Percentiles rank a stretch among this genome's conserved stretches.
These are phyloP conservation scores for Bryoerythrophyllum caledonicum DNA, from an alignment of 225 moss, liverwort and hornwort genomes.

Conservation along the genomic window DNA sequence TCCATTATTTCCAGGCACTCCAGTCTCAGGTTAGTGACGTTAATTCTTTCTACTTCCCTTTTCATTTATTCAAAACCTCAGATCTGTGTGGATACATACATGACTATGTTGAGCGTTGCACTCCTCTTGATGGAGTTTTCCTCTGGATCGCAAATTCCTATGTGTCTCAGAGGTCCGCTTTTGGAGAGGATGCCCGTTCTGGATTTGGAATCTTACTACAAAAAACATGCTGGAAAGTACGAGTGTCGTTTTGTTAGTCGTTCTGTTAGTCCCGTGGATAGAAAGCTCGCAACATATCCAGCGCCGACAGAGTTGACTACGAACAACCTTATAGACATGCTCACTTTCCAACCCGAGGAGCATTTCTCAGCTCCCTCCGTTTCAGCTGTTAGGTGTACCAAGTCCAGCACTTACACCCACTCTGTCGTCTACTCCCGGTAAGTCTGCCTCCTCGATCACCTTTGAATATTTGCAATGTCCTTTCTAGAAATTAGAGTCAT, in stretches of 20 bases:
- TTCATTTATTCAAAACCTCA: conserved; percentile 4
- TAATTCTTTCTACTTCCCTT: conserved; percentile 3
- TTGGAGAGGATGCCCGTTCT: conserved; percentile 85
- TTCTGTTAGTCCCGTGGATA: conserved; percentile 46
- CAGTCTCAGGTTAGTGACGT: conserved; percentile 54
- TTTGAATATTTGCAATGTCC: too few relatives aligned
- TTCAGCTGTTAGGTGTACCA: conserved; percentile 51
- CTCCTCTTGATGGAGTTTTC: not conserved
- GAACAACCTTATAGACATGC: conserved; percentile 52
- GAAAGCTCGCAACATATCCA: conserved; percentile 10
- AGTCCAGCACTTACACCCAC: conserved; percentile 33
- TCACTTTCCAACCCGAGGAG: conserved; percentile 60
- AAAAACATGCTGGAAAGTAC: conserved; percentile 57
- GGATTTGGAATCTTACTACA: conserved; percentile 68
- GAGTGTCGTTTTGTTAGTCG: conserved; percentile 37
- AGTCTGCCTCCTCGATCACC: not conserved
- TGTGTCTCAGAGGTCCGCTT: conserved; percentile 55
- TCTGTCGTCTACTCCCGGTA: conserved; percentile 51
- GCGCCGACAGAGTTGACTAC: conserved; percentile 24
- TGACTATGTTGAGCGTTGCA: conserved; percentile 5
- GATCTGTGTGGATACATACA: not conserved
- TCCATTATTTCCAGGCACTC: conserved; percentile 75
- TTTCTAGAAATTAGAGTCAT: too few relatives aligned
- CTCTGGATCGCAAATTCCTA: conserved; percentile 1
- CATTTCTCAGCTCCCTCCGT: conserved; percentile 30